Evolutionary conservation across 192 early-diverging fungal species (phyloP).

Genomic region (Mortierella hygrophila): DNA sequence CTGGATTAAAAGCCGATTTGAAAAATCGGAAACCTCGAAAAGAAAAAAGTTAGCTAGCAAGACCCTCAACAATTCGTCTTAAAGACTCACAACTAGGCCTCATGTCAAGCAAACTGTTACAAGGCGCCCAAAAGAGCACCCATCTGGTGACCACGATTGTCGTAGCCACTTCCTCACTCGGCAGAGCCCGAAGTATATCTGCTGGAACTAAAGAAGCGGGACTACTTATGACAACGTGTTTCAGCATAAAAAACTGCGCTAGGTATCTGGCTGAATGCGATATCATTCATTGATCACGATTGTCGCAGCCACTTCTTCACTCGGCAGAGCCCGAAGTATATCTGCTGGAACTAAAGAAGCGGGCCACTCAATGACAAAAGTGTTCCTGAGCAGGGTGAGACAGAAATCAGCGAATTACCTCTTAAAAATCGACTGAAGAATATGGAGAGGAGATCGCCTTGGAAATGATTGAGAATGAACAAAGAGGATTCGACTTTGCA

Average conservation of each 20-base stretch:
- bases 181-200: constrained; percentile 31
- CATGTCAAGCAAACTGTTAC: constrained; percentile 37
- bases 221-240: too few relatives aligned
- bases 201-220: constrained; percentile 28
- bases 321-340: constrained; percentile 28
- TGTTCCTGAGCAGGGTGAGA: not conserved
- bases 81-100: constrained; percentile 7
- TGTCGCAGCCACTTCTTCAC: constrained; percentile 27
- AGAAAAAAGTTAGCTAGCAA: constrained; percentile 6
- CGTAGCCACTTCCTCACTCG: constrained; percentile 26
- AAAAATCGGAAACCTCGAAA: not conserved
- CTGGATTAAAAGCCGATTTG: too few relatives aligned
- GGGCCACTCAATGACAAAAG: constrained; percentile 13
- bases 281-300: constrained; percentile 33
- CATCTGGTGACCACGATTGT: constrained; percentile 41
- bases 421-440: not conserved
- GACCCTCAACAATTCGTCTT: constrained; percentile 7
- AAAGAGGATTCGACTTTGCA: not conserved
- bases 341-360: constrained; percentile 15
- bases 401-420: not conserved
- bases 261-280: too few relatives aligned
- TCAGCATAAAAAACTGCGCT: too few relatives aligned
- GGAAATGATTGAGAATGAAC: not conserved
- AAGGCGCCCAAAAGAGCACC: constrained; percentile 35
- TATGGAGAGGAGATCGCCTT: not conserved